Evolutionary conservation across 2,329 filamentous ascomycete species (phyloP), one percentile per base, ranked within the genome.

Genomic region (Aspergillus tubingensis): DNA sequence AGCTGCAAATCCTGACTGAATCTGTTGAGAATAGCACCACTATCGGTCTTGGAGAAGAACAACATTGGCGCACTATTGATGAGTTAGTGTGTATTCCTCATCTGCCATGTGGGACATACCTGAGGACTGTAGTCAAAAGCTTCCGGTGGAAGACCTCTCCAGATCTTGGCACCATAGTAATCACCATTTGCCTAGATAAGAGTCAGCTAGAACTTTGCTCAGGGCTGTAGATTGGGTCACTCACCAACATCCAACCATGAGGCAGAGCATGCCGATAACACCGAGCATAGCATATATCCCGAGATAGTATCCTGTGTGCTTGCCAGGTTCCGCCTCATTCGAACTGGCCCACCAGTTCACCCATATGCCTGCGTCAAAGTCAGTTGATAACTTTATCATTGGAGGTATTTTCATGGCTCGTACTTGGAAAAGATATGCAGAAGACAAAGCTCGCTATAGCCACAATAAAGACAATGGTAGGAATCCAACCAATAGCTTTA

Each of bases 151-250:
- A 82, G 47, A 66, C 75, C 57, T 79, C 76, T 3, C 81, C 82
- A n/a, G 82, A 83, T 30, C 77, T 78, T 3, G 82, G 82, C 3
- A 85, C 80, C 80, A 85, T 84, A 3, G 73, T 79, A 32, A 85
- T 80, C 50, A 85, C 80, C 63, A 84, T 74, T 68, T 82, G 79
- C 74, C 76, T 78, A 43, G 62, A 41, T 44, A 38, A 30, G 25
- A 49, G 58, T 15, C 10, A 54, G 25, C 25, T 52, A 56, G 56
- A 30, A 8, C 50, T 43, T 47, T 58, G 15, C 39, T 53, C 52
- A 38, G 41, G 53, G 36, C 50, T 25, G 50, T 10, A 11, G 39
- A 25, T 21, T 21, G 27, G 3, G 41, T 21, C 21, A 65, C 68
- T 38, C 19, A 73, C 75, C 77, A 79, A 62, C 72, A 75, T 39